Evolutionary conservation across 108 stramenopile species (phyloP).

Genomic region (Nitzschia sp.): DNA sequence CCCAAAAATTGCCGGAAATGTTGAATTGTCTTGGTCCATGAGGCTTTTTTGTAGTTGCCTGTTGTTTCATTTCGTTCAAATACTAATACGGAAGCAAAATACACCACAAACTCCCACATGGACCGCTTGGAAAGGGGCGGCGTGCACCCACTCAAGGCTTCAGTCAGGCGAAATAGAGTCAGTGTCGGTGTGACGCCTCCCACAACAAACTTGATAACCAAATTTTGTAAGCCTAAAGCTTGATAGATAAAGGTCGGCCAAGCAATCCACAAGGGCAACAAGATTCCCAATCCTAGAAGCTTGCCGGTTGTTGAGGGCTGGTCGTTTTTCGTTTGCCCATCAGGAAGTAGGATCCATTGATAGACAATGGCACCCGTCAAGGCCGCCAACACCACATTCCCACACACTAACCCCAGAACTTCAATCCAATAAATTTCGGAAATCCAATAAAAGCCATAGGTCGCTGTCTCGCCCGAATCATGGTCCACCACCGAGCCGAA

Average conservation of each 20-base stretch:
- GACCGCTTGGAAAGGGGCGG: conserved; percentile 29
- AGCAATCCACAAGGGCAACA: conserved; percentile 22
- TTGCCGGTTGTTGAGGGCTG: not conserved
- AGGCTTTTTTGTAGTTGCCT: conserved; percentile 1
- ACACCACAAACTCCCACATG: conserved; percentile 21
- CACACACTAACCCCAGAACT: conserved; percentile 6
- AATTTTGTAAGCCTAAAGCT: conserved; percentile 26
- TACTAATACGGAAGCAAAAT: conserved; percentile 31
- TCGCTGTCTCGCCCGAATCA: not conserved
- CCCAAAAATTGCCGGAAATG: conserved; percentile 20
- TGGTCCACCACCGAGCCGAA: not conserved
- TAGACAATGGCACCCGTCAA: conserved; percentile 12
- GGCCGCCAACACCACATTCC: conserved; percentile 7
- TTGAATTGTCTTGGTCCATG: not conserved
- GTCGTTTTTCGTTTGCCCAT: not conserved
- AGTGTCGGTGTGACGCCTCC: conserved; percentile 40
- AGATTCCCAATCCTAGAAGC: conserved; percentile 19
- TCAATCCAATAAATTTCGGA: conserved; percentile 20
- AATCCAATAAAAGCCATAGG: conserved; percentile 9
- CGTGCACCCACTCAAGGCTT: conserved; percentile 32
- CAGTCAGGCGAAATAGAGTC: conserved; percentile 39
- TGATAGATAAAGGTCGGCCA: conserved; percentile 3
- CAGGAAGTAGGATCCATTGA: conserved; percentile 17
- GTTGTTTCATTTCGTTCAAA: conserved; percentile 17
- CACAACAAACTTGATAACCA: conserved; percentile 41